phyloP scores from a whole-genome alignment of 2,329 filamentous ascomycete genomes.

The Cryphonectria japonica region DNA sequence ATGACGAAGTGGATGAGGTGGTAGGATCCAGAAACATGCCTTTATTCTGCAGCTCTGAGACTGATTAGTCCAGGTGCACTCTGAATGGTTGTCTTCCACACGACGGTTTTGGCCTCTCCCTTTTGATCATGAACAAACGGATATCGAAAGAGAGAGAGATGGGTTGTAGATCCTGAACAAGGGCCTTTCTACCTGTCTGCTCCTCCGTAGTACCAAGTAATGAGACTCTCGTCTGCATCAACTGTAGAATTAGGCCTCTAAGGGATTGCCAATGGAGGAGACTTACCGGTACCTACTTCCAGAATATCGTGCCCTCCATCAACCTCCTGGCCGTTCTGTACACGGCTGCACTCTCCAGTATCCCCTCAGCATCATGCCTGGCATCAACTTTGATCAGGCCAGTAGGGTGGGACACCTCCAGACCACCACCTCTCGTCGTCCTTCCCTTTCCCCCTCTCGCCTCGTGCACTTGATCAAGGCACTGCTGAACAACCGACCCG shows the following conservation, averaged over 20 bases:
- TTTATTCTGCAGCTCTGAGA: no score
- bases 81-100: no score
- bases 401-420: constrained; percentile 52
- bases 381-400: constrained; percentile 52
- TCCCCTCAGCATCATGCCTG: constrained; percentile 41
- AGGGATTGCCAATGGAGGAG: no score
- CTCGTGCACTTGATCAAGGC: constrained; percentile 23
- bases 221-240: background rate
- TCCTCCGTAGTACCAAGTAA: no score
- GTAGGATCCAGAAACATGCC: no score
- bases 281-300: constrained; percentile 5
- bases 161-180: background rate
- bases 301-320: constrained; percentile 55
- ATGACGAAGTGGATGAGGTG: no score
- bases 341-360: constrained; percentile 49
- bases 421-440: constrained; percentile 30
- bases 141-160: no score
- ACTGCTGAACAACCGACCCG: constrained; percentile 48
- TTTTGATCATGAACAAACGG: no score
- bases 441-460: constrained; percentile 23
- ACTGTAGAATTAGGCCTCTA: no score
- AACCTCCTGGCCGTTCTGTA: constrained; percentile 52
- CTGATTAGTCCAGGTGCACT: no score
- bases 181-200: background rate
- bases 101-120: no score